Conservation (phyloP, 768 basidiomycete species). For the Russula olivacea region DNA sequence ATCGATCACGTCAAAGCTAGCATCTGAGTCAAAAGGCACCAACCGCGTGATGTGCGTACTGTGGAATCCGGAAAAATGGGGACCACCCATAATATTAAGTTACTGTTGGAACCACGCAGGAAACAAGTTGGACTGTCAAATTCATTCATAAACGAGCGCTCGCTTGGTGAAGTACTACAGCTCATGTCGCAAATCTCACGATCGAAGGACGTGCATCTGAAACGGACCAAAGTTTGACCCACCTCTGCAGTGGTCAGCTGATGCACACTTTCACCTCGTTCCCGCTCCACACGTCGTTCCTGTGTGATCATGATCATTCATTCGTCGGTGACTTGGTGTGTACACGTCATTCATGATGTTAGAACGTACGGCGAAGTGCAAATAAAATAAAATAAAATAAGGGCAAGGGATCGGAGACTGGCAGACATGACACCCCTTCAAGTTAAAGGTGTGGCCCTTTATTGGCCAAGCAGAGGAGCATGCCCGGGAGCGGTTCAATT, state of each 20-base stretch:
- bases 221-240: background rate
- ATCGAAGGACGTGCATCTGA: background rate
- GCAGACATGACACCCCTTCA: background rate
- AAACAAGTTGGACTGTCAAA: no score
- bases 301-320: background rate
- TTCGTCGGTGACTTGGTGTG: background rate
- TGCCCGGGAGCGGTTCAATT: background rate
- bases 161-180: background rate
- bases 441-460: background rate
- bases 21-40: background rate
- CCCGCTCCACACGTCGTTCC: background rate
- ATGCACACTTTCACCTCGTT: background rate
- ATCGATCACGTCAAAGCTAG: background rate
- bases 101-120: no score
- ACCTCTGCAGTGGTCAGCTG: background rate
- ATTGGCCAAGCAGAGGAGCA: background rate
- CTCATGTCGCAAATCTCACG: background rate
- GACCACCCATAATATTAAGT: background rate
- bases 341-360: background rate
- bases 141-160: background rate
- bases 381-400: background rate
- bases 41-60: background rate
- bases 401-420: background rate
- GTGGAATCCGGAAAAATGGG: no score
- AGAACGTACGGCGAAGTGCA: background rate